Evolutionary conservation across 306 rosid species (phyloP).

Genomic region (Rosa multiflora): DNA sequence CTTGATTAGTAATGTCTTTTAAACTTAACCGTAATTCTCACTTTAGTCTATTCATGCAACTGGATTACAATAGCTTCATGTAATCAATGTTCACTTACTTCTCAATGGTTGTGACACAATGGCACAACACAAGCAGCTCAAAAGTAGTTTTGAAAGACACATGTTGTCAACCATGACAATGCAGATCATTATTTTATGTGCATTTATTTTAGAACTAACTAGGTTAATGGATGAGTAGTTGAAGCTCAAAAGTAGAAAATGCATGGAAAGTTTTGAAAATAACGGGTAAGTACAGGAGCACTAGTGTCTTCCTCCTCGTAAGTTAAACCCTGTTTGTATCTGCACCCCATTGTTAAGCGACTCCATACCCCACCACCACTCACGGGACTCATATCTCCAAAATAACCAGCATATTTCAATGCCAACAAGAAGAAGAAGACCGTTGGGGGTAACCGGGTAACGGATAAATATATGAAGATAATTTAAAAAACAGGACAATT

Average conservation of each 20-base stretch:
- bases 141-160: too few species aligned
- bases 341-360: slow-evolving; percentile 11
- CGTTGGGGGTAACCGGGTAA: background rate
- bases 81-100: too few species aligned
- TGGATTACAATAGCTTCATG: too few species aligned
- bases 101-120: background rate
- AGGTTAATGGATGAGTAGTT: background rate
- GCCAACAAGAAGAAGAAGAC: background rate
- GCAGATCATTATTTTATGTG: background rate
- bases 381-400: slow-evolving; percentile 24
- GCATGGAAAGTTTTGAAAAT: slow-evolving; percentile 1
- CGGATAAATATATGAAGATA: background rate
- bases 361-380: slow-evolving; percentile 26
- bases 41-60: too few species aligned
- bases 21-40: too few species aligned
- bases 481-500: slow-evolving; percentile 12
- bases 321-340: slow-evolving; percentile 34
- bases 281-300: slow-evolving; percentile 5
- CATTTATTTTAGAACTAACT: background rate
- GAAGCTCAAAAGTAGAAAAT: background rate
- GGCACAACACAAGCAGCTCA: background rate
- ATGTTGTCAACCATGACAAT: background rate
- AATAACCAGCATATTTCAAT: background rate
- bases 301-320: slow-evolving; percentile 18
- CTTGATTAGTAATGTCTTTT: too few species aligned